Conservation (phyloP, 257 asterid genomes). For the Eucommia ulmoides region DNA sequence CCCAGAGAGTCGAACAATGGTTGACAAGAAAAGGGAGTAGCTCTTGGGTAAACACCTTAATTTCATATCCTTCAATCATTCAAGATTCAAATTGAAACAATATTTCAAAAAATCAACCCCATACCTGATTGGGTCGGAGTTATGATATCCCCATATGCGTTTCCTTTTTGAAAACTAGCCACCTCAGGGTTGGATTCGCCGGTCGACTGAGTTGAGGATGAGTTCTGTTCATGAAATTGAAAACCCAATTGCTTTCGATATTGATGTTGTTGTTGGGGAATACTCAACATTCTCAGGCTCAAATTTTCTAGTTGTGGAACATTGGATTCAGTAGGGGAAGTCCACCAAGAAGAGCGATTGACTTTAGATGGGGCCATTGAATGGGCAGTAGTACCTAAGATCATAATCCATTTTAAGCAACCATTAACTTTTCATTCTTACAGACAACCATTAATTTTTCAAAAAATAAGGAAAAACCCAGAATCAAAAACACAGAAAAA, state of each 20-base stretch:
- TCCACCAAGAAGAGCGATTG: constrained; percentile 12
- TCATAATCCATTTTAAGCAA: constrained; percentile 4
- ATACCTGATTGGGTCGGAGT: constrained; percentile 11
- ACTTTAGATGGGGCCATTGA: constrained; percentile 4
- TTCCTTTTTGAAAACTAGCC: constrained; percentile 12
- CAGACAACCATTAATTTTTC: too few species aligned
- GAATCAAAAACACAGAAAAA: too few species aligned
- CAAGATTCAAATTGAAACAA: too few species aligned
- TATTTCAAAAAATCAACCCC: too few species aligned
- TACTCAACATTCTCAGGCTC: constrained; percentile 5
- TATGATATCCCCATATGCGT: constrained; percentile 4
- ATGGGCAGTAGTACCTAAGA: constrained; percentile 5
- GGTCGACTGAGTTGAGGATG: constrained; percentile 19
- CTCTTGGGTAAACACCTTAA: too few species aligned
- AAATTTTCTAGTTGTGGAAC: constrained; percentile 11
- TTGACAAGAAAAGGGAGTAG: too few species aligned
- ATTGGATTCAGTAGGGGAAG: constrained; percentile 5
- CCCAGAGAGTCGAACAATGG: too few species aligned
- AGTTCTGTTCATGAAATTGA: constrained; percentile 17
- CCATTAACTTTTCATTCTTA: too few species aligned
- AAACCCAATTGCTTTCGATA: constrained; percentile 6
- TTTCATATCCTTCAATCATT: too few species aligned
- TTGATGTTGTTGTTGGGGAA: constrained; percentile 1
- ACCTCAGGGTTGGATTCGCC: constrained; percentile 17
- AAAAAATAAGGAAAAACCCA: too few species aligned